A percentile compares a stretch with the other conserved stretches of the same genome.
These are phyloP conservation scores for Ceratocystis destructans DNA, from an alignment of 2,329 filamentous ascomycete species.

Conservation along the genomic window DNA sequence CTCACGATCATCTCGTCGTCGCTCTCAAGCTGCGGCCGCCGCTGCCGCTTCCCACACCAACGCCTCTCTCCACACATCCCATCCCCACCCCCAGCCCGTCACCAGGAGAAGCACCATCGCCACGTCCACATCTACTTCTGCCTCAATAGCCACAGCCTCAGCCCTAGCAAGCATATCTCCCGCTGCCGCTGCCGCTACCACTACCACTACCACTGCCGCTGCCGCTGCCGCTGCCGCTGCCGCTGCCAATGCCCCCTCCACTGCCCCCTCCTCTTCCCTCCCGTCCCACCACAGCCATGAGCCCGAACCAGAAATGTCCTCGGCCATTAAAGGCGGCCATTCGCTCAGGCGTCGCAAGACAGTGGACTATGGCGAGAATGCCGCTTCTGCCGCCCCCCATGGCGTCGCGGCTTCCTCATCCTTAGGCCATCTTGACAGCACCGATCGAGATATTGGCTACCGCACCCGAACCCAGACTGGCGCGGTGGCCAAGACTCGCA, in stretches of 20 bases:
- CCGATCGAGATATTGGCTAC: constrained; percentile 8
- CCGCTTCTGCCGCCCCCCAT: constrained; percentile 20
- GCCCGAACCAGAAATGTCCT: constrained; percentile 10
- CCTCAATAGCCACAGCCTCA: neutral
- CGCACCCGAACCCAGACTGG: constrained; percentile 17
- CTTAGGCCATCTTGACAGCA: constrained; percentile 14
- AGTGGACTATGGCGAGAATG: constrained; percentile 41
- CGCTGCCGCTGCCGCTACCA: constrained; percentile 2
- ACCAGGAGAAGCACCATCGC: constrained; percentile 2
- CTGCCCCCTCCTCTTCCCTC: neutral
- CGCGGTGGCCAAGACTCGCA: constrained; percentile 12
- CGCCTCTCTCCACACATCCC: neutral
- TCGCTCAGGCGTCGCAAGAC: constrained; percentile 43
- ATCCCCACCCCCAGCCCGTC: neutral
- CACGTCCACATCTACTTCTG: neutral
- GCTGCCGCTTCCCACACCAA: neutral
- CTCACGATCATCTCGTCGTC: constrained; percentile 9
- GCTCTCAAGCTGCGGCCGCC: constrained; percentile 2
- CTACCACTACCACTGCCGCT: too few species aligned
- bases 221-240: neutral
- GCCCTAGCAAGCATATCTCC: neutral
- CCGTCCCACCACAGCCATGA: constrained; percentile 2
- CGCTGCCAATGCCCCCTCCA: neutral
- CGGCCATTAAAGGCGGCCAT: constrained; percentile 39
- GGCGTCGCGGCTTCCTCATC: constrained; percentile 23